Base-by-base conservation (phyloP, 1,284 basidiomycete species). In the Melampsora americana region DNA sequence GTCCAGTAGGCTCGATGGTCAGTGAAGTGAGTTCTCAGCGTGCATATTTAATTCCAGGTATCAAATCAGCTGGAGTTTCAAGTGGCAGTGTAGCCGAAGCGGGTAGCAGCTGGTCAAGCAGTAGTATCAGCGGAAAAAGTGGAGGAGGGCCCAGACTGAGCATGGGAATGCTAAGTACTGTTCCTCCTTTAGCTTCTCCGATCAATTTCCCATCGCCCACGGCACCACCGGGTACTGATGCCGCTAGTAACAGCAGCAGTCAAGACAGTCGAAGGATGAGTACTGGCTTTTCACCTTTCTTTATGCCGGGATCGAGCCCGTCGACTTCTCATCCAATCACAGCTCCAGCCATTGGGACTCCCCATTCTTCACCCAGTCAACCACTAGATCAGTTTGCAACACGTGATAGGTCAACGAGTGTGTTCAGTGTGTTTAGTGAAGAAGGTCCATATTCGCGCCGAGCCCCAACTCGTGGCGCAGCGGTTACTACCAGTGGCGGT, bases 261-360 rank as follows among this genome's bases (percentile, higher is more conserved):
- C 66, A 75, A 39, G 73, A 53, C 30, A 68, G 73, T 67, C 26
- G 53, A 48, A 46, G 53, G 32, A 50, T 65, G 26, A 65, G 72
- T 23, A 67, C 73, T 9, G 35, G 67, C n/a, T 75, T 68, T 23
- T 75, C 73, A 4, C 26, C 66, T 26, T 68, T 75, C 46, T 75
- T 64, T 32, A 20, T 66, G 18, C 67, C 66, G 14, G 67, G 66
- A 2, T 60, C 73, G 20, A 75, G 66, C 32, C 73, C 73, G 11
- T 62, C 59, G 28, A 46, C 56, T 60, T 64, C 61, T 35, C 61
- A 64, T 39, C 61, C 26, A 18, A n/a, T 64, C 2, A 28, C 61
- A 9, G 53, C 53, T 59, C 53, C 1, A 59, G 23, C 28, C n/a
- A 28, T 23, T 28, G 53, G 53, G 11, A 59, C 53, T 14, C 53